These are phyloP conservation scores for Plantago ovata DNA, from an alignment of 257 asterid species.

Conservation along the genomic window DNA sequence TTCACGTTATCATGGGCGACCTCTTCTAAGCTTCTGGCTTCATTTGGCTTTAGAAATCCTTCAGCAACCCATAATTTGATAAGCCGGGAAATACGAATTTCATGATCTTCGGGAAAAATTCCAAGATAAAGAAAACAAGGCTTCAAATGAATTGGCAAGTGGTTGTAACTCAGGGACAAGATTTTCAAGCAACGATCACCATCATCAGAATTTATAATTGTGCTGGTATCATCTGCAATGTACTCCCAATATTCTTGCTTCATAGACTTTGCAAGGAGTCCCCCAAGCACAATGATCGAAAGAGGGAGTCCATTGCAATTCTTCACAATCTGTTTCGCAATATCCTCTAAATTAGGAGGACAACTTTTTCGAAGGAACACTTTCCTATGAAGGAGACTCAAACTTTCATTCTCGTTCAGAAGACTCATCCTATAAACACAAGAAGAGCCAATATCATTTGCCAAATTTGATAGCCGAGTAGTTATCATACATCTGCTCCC, in stretches of 20 bases:
- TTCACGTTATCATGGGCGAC: neutral
- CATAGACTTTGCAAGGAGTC: neutral
- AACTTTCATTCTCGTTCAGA: neutral
- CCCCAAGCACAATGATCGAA: neutral
- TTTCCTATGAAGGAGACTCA: neutral
- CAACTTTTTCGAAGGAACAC: neutral
- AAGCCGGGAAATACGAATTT: neutral
- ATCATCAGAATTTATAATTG: neutral
- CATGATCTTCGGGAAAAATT: conserved; percentile 1
- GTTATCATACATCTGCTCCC: neutral
- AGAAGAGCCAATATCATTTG: neutral
- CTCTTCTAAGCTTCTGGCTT: neutral
- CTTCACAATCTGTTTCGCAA: neutral
- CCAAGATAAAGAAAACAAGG: conserved; percentile 1
- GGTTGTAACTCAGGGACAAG: neutral
- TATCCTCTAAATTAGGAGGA: neutral
- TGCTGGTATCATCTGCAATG: neutral
- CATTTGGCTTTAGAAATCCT: neutral
- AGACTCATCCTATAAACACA: neutral
- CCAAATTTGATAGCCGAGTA: neutral
- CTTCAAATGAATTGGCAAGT: neutral
- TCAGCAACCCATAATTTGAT: conserved; percentile 4
- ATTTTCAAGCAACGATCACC: neutral
- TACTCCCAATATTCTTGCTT: conserved; percentile 4
- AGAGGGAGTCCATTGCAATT: conserved; percentile 4